Base-by-base conservation (phyloP, 2,329 filamentous ascomycete species). In the Teratosphaeria gauchensis region DNA sequence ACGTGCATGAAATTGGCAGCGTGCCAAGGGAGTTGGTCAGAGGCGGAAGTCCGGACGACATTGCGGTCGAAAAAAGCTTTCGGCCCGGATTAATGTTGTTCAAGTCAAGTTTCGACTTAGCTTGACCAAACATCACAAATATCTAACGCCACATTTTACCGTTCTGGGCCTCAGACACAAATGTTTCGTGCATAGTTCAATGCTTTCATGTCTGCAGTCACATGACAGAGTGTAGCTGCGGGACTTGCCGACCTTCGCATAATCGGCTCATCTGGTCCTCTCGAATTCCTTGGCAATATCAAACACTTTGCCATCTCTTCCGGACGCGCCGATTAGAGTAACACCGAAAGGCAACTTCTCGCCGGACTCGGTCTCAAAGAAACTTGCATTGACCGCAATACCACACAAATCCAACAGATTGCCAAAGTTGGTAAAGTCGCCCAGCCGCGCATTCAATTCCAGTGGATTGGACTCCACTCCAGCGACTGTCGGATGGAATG, bases 401-500 rank as follows among this genome's bases (percentile, higher is more conserved):
- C 78, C 81, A 46, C 78, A 79, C 64, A 84, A 75, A 67, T 85
- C 82, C 19, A 85, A 68, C 31, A 85, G 80, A 63, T 85, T 85
- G 16, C 78, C 83, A 65, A 81, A 84, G 65, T 84, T 83, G 0
- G 82, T 84, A 58, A 84, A 85, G 46, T 76, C 78, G 5, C 82
- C 81, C 5, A 84, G 66, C 3, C 75, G 69, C 3, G 79, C 79
- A 63, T 85, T 85, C 65, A 80, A 76, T 16, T 68, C 70, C 24
- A 85, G 74, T 0, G 82, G 82, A 51, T 83, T 78, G 2, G 70
- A 70, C 1, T 75, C 71, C 53, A 85, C 74, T 59, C 82, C 76
- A 19, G 76, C 72, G 2, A 84, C 75, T 0, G 77, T 82, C 46
- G 83, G 82, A 59, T 71, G 69, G 48, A 61, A 65, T 5, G 67